Evolutionary conservation across 1,139 yeast genomes (phyloP).

Genomic region (Taphrina communis): DNA sequence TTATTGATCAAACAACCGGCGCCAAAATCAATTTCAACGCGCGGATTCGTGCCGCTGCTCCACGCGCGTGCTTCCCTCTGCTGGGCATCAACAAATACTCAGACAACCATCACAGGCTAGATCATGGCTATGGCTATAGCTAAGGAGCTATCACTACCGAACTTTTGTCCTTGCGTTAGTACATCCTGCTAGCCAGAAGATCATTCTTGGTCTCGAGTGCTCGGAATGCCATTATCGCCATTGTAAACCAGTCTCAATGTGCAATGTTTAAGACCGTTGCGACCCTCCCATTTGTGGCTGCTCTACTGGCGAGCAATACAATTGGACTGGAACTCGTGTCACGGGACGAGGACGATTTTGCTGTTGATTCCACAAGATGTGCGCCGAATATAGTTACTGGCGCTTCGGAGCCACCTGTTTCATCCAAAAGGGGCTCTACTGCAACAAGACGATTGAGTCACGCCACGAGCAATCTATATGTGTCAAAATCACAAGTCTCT

Average conservation of each 20-base stretch:
- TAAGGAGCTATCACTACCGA: no score
- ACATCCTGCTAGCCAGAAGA: no score
- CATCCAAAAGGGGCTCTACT: not conserved
- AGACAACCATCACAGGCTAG: not conserved
- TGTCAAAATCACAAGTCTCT: slow-evolving; percentile 2
- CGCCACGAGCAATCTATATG: slow-evolving; percentile 6
- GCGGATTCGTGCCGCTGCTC: not conserved
- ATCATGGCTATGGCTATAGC: no score
- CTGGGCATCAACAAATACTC: not conserved
- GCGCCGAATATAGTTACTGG: not conserved
- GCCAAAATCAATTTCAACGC: not conserved
- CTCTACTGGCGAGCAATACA: slow-evolving; percentile 13
- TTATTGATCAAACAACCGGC: no score
- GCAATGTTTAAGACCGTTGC: slow-evolving; percentile 16
- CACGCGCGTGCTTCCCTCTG: not conserved
- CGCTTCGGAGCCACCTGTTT: not conserved
- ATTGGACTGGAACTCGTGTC: slow-evolving; percentile 19
- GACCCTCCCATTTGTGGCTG: slow-evolving; percentile 12
- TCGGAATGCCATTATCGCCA: no score
- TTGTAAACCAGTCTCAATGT: not conserved
- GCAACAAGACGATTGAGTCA: slow-evolving; percentile 12
- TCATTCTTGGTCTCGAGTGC: no score
- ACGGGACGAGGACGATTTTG: not conserved
- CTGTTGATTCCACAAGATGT: not conserved
- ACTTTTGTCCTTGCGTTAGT: no score